phyloP scores from a whole-genome alignment of 2,329 filamentous ascomycete genomes.

The Curvularia sp. region DNA sequence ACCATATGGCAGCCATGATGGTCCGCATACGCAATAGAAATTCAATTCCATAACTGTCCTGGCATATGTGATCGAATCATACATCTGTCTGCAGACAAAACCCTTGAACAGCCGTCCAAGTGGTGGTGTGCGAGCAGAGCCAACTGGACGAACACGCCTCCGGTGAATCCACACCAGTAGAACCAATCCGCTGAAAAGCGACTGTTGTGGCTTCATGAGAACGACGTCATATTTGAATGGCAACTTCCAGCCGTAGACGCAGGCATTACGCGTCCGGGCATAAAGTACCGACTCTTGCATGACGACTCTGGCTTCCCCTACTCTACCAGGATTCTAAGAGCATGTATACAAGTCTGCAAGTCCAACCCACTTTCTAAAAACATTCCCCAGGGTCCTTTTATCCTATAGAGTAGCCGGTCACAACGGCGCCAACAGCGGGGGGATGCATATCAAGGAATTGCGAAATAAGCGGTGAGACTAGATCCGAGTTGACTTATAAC shows the following conservation, averaged over 20 bases:
- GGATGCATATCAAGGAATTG: conserved; percentile 13
- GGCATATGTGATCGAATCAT: neutral
- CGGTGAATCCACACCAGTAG: neutral
- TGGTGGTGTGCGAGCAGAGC: neutral
- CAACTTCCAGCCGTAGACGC: neutral
- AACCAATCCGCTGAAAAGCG: neutral
- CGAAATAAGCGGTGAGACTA: conserved; percentile 20
- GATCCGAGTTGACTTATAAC: conserved; percentile 2
- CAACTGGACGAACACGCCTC: neutral
- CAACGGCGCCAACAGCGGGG: conserved; percentile 12
- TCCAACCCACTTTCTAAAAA: conserved; percentile 8
- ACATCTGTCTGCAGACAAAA: neutral
- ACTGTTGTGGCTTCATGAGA: neutral
- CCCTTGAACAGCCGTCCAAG: neutral
- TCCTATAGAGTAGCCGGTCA: conserved; percentile 2
- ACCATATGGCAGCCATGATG: conserved; percentile 6
- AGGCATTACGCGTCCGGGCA: neutral
- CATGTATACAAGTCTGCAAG: neutral
- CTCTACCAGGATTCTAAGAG: neutral
- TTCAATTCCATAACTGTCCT: neutral
- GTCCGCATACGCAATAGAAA: neutral
- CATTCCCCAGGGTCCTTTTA: conserved; percentile 1
- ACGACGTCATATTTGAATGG: neutral
- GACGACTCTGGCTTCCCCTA: neutral
- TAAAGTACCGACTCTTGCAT: neutral